Evolutionary conservation across 78 protist species (phyloP).

Genomic region (Polysphondylium violaceum): DNA sequence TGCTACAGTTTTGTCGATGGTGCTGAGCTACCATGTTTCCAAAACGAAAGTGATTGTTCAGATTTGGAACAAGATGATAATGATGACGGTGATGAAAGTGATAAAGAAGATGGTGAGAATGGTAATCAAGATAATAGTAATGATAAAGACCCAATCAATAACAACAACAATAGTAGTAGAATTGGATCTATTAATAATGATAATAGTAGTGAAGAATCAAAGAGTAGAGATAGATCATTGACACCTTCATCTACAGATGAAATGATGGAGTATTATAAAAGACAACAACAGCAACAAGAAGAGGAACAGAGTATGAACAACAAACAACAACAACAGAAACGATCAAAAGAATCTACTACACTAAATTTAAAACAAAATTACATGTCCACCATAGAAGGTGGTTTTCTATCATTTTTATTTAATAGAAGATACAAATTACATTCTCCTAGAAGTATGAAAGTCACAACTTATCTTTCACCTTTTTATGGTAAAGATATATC

Average conservation of each 20-base stretch:
- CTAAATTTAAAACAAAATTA: slow-evolving; percentile 18
- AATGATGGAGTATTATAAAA: too few species aligned
- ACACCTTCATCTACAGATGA: neutral
- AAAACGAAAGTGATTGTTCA: neutral
- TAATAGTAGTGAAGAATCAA: too few species aligned
- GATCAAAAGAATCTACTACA: neutral
- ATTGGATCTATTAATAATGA: neutral
- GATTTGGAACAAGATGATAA: neutral
- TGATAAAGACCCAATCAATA: neutral
- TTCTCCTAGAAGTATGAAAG: slow-evolving; percentile 32
- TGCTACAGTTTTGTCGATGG: slow-evolving; percentile 72
- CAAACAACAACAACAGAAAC: neutral
- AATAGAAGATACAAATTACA: slow-evolving; percentile 42
- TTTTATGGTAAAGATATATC: slow-evolving; percentile 9
- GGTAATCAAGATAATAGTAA: slow-evolving; percentile 3
- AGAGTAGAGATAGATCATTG: too few species aligned
- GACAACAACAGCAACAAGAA: neutral
- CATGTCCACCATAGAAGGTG: slow-evolving; percentile 19
- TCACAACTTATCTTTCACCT: slow-evolving; percentile 39
- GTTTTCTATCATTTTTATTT: slow-evolving; percentile 29
- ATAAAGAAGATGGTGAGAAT: slow-evolving; percentile 1
- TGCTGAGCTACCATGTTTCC: slow-evolving; percentile 44
- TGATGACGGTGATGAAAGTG: slow-evolving; percentile 6
- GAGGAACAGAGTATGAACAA: neutral
- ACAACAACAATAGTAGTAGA: neutral